Base-by-base conservation (phyloP, 148 eudicot species). In the Chenopodium album region DNA sequence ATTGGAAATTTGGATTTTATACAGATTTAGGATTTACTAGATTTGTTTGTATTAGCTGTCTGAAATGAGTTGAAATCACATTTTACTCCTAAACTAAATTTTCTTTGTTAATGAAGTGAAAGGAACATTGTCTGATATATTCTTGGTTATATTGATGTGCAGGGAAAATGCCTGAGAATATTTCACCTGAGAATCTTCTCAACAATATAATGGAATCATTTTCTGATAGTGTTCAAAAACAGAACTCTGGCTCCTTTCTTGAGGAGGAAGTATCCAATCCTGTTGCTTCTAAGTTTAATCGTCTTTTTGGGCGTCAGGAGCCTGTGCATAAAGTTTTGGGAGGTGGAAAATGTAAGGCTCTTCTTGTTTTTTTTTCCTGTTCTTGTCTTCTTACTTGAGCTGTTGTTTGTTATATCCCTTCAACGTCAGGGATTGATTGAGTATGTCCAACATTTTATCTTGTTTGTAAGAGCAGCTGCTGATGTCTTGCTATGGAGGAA, bases 401-500 rank as follows among this genome's bases (percentile, higher is more conserved):
- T 46, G 7, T 66, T 28, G 34, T 54, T 60, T 22, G 1, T 22
- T 12, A 34, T 7, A 64, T 28, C 20, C 67, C 62, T 84, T 28
- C 32, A 66, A 47, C 1, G 7, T 20, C 22, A 17, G 48, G 76
- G 56, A 37, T 22, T 22, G 28, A 67, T 70, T 7, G 41, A 23
- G 9, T 14, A 19, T 54, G 41, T 56, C 23, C 54, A 34, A 34
- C 48, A 23, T 64, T 70, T n/a, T 66, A 32, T 9, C 23, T 76
- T 76, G 32, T 73, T 64, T 48, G 52, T 76, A 79, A 73, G 50
- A 86, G 78, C 80, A 95, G 99, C 98, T 91, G 99, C 99, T 82
- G 98, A 94, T 89, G 93, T 90, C 69, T 81, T 96, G 86, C 79
- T 94, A 52, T 96, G 99, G 98, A 92, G 99, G 89, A 94, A 94